Evolutionary conservation across 1,284 basidiomycete genomes (phyloP).

Genomic region (Puccinia brachypodii): DNA sequence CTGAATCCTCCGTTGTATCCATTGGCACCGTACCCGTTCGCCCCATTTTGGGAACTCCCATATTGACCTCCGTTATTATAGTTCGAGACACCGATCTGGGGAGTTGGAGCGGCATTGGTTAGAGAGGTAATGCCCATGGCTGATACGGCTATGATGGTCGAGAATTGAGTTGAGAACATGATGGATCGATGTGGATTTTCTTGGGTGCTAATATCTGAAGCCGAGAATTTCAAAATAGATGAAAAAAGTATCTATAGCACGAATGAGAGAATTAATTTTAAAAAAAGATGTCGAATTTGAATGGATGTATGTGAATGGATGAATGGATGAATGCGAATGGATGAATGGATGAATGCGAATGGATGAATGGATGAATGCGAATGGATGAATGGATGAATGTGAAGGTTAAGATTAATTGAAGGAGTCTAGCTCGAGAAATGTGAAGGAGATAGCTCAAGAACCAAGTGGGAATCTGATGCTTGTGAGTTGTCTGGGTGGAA

Average conservation of each 20-base stretch:
- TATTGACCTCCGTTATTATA: constrained; percentile 3
- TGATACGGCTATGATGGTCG: background rate
- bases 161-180: background rate
- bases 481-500: background rate
- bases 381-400: too few species aligned
- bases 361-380: background rate
- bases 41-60: background rate
- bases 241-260: background rate
- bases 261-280: background rate
- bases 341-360: background rate
- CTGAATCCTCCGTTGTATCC: background rate
- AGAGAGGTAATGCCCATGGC: background rate
- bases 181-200: background rate
- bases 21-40: background rate
- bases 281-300: background rate
- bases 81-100: background rate
- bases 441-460: background rate
- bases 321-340: background rate
- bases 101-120: background rate
- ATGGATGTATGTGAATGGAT: background rate
- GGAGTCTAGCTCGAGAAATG: constrained; percentile 3
- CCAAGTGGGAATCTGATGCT: too few species aligned
- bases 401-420: too few species aligned
- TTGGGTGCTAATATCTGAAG: background rate
- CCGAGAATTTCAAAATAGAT: background rate